phyloP scores from a whole-genome alignment of 73 alveolate species.

The Tetrahymena elliotti region DNA sequence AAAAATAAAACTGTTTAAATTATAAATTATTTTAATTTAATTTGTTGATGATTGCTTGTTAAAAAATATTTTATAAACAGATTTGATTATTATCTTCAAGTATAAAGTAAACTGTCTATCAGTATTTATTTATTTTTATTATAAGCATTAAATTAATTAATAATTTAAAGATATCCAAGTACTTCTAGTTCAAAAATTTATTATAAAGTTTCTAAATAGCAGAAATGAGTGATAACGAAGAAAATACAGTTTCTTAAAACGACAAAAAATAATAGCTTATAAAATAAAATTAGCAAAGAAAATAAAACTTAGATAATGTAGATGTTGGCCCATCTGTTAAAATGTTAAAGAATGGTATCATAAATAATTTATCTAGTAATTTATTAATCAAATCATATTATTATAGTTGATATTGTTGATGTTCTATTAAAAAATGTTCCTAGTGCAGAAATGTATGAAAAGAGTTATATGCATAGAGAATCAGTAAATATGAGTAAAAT shows the following conservation, averaged over 20 bases:
- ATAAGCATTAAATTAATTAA: not conserved
- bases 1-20: too few relatives aligned
- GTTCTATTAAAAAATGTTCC: slow-evolving; percentile 47
- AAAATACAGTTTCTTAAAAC: not conserved
- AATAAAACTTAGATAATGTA: not conserved
- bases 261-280: not conserved
- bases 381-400: not conserved
- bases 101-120: not conserved
- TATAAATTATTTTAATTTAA: too few relatives aligned
- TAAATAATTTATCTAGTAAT: not conserved
- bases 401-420: slow-evolving; percentile 8
- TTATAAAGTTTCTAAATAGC: not conserved
- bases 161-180: not conserved
- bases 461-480: slow-evolving; percentile 72
- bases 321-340: not conserved
- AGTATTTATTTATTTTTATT: not conserved
- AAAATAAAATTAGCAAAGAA: not conserved
- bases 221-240: not conserved
- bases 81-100: not conserved
- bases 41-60: too few relatives aligned
- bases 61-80: not conserved
- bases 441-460: slow-evolving; percentile 62
- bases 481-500: slow-evolving; percentile 36
- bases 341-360: not conserved
- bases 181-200: not conserved